Conservation (phyloP, 257 asterid genomes). For the Solanum etuberosum region DNA sequence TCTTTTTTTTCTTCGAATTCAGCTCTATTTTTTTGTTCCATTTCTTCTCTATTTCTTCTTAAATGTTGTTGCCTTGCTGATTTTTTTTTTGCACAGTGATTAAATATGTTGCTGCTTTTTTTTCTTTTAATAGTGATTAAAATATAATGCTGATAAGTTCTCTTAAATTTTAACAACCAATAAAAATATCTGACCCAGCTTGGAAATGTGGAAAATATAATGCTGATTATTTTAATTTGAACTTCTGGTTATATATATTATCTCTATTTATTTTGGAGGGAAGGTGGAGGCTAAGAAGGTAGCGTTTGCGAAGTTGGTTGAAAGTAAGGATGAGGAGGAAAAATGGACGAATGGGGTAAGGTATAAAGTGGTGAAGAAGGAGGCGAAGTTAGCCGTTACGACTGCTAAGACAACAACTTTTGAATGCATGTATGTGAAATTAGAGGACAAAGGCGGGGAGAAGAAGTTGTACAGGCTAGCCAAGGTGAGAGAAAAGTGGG, state of each 20-base stretch:
- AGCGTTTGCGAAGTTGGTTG: not conserved
- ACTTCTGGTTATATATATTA: not conserved
- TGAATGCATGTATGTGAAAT: not conserved
- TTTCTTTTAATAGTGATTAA: no score
- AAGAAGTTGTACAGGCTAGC: not conserved
- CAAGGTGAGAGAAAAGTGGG: not conserved
- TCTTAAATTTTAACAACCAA: not conserved
- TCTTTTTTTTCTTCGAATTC: no score
- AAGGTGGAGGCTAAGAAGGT: not conserved
- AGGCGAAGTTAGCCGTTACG: not conserved
- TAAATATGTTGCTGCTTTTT: no score
- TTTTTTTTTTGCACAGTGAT: no score
- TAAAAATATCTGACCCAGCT: not conserved
- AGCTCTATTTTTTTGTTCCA: no score
- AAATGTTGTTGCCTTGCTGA: no score
- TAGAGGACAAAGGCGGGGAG: not conserved
- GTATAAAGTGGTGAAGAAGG: not conserved
- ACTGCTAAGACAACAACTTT: not conserved
- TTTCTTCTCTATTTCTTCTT: no score
- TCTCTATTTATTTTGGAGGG: not conserved
- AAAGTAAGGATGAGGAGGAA: not conserved
- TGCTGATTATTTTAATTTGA: not conserved
- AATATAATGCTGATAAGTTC: no score
- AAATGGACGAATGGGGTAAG: not conserved
- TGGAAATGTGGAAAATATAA: not conserved